These are phyloP conservation scores for Magnaporthiopsis incrustans DNA, from an alignment of 2,329 filamentous ascomycete species.

Conservation along the genomic window DNA sequence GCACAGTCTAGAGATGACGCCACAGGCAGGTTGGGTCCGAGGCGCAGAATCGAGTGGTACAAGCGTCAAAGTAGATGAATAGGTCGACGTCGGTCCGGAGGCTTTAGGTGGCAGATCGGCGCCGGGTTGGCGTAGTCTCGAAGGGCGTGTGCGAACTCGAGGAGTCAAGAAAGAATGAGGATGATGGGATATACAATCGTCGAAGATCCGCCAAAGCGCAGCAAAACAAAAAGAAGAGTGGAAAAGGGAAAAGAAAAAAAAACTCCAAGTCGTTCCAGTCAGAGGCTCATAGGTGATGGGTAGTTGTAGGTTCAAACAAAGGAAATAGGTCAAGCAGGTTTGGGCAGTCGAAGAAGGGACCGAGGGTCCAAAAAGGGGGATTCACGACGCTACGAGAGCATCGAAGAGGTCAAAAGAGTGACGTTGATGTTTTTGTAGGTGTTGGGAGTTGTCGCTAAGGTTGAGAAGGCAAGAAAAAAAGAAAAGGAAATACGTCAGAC, in stretches of 20 bases:
- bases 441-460: conserved; percentile 1
- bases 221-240: conserved; percentile 17
- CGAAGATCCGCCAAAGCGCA: conserved; percentile 13
- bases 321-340: conserved; percentile 22
- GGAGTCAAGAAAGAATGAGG: conserved; percentile 18
- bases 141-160: conserved; percentile 5
- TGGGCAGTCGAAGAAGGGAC: conserved; percentile 18
- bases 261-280: conserved; percentile 35
- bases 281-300: conserved; percentile 33
- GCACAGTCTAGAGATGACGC: conserved; percentile 11
- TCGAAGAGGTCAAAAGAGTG: conserved; percentile 10
- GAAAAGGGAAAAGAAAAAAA: conserved; percentile 16
- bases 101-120: neutral
- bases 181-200: conserved; percentile 20
- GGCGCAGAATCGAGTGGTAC: conserved; percentile 9
- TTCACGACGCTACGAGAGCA: conserved; percentile 10
- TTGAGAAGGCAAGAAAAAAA: neutral
- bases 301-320: conserved; percentile 26
- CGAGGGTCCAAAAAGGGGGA: conserved; percentile 15
- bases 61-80: conserved; percentile 3
- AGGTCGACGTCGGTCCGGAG: neutral
- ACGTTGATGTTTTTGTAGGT: conserved; percentile 5
- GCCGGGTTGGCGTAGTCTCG: neutral
- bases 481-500: neutral
- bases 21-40: conserved; percentile 1